A percentile compares a stretch with the other conserved stretches of the same genome.
Conservation (phyloP, 2,329 filamentous ascomycete genomes). For the Fusarium gaditjirri region DNA sequence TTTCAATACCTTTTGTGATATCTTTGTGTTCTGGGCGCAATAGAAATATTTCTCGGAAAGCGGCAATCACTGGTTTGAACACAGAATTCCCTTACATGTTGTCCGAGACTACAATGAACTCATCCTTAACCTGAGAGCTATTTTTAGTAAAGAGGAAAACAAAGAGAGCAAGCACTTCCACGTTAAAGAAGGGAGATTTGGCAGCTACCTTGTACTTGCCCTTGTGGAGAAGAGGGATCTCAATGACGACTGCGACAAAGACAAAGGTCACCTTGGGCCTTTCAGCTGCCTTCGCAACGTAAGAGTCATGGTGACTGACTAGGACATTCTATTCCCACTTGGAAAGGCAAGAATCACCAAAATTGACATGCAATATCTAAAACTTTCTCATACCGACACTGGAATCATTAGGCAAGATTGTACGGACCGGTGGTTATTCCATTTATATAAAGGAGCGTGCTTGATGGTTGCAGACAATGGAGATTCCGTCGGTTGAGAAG, state of each 20-base stretch:
- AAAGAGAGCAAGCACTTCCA: background rate
- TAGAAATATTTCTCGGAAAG: background rate
- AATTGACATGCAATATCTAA: fast-evolving
- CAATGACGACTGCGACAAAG: background rate
- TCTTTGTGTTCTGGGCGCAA: too few species aligned
- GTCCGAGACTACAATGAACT: background rate
- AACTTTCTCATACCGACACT: fast-evolving
- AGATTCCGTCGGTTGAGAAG: fast-evolving
- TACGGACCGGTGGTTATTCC: fast-evolving
- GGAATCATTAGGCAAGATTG: fast-evolving
- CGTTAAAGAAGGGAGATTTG: fast-evolving
- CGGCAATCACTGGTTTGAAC: too few species aligned
- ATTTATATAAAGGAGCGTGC: background rate
- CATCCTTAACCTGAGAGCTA: background rate
- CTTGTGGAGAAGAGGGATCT: background rate
- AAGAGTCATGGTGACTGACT: fast-evolving
- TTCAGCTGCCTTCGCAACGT: fast-evolving
- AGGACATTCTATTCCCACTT: background rate
- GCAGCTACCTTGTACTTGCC: fast-evolving
- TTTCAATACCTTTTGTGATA: too few species aligned
- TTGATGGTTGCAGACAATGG: fast-evolving
- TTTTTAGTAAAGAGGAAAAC: too few species aligned
- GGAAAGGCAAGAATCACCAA: too few species aligned
- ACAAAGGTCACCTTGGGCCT: background rate
- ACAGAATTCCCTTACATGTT: fast-evolving